phyloP scores from a whole-genome alignment of 2,329 filamentous ascomycete genomes.

The Sclerotinia borealis region DNA sequence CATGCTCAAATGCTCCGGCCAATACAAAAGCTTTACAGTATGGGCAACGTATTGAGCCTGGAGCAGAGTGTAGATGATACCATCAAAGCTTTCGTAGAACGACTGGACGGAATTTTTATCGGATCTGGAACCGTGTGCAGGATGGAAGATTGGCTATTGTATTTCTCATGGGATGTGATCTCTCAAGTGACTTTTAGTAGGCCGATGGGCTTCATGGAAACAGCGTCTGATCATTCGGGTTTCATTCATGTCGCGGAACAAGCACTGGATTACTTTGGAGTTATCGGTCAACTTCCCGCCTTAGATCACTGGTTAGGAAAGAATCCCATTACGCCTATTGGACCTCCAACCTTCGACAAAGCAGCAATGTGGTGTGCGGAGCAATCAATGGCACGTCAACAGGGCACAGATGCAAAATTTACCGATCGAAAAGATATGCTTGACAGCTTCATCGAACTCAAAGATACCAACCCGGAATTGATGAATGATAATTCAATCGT shows the following conservation, averaged over 20 bases:
- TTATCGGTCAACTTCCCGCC: conserved; percentile 24
- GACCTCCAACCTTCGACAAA: conserved; percentile 16
- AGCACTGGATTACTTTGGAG: conserved; percentile 33
- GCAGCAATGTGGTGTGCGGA: conserved; percentile 15
- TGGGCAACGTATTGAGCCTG: conserved; percentile 15
- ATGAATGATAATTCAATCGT: neutral
- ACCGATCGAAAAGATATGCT: conserved; percentile 38
- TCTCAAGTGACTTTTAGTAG: conserved; percentile 36
- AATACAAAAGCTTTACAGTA: conserved; percentile 29
- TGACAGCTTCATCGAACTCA: neutral
- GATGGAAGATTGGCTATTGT: conserved; percentile 39
- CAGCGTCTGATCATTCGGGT: conserved; percentile 32
- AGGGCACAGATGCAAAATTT: conserved; percentile 29
- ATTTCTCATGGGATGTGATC: conserved; percentile 37
- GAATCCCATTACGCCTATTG: conserved; percentile 19
- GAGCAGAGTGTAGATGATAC: conserved; percentile 32
- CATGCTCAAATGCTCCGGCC: conserved; percentile 21
- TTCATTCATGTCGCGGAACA: conserved; percentile 27
- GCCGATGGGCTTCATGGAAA: conserved; percentile 36
- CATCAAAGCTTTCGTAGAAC: conserved; percentile 30
- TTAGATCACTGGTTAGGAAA: conserved; percentile 21
- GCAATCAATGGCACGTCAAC: conserved; percentile 11
- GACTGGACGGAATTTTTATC: conserved; percentile 34
- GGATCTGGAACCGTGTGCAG: conserved; percentile 25
- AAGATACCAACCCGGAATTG: neutral